Evolutionary conservation across 257 asterid genomes (phyloP).

Genomic region (Solanum rostratum): DNA sequence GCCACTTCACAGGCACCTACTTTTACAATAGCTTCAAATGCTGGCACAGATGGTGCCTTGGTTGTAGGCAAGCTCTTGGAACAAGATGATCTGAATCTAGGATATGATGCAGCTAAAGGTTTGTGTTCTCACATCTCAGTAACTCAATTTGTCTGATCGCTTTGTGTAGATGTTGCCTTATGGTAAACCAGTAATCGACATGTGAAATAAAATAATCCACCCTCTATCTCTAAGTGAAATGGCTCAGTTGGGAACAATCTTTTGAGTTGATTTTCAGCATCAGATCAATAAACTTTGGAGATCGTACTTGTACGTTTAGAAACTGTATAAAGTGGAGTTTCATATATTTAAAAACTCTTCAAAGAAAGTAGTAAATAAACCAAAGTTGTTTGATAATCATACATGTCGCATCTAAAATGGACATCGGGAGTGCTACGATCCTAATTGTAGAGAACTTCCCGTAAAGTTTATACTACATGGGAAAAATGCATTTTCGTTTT

Average conservation of each 20-base stretch:
- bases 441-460: background rate
- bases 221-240: background rate
- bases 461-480: background rate
- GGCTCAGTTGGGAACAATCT: background rate
- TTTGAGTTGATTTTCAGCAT: background rate
- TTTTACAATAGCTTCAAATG: slow-evolving; percentile 68
- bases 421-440: background rate
- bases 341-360: background rate
- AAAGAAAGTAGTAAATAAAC: background rate
- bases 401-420: background rate
- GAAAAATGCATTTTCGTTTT: background rate
- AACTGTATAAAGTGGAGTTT: background rate
- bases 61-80: slow-evolving; percentile 70
- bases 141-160: background rate
- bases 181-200: background rate
- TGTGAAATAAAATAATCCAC: background rate
- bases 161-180: background rate
- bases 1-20: slow-evolving; percentile 54
- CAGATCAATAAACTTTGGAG: background rate
- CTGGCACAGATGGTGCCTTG: slow-evolving; percentile 63
- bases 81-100: slow-evolving; percentile 59
- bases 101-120: slow-evolving; percentile 92
- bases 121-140: slow-evolving; percentile 1
- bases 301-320: background rate
- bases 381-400: background rate